Evolutionary conservation across 2,329 filamentous ascomycete species (phyloP).

Genomic region (Xenoacremonium recifei): DNA sequence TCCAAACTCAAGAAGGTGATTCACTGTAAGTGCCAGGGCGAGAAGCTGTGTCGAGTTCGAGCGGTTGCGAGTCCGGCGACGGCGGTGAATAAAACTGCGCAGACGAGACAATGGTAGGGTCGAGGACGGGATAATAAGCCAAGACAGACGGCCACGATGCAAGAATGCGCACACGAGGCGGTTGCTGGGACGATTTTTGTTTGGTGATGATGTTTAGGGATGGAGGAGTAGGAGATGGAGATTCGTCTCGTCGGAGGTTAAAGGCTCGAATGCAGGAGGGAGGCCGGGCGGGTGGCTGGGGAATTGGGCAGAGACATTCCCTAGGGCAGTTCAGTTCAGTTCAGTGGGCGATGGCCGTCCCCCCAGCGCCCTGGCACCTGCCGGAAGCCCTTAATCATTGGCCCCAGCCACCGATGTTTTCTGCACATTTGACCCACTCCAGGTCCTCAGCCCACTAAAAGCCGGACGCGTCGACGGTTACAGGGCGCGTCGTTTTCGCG

Average conservation of each 20-base stretch:
- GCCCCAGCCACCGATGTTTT: constrained; percentile 25
- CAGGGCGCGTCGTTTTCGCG: constrained; percentile 31
- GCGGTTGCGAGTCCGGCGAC: constrained; percentile 4
- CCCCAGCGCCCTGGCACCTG: constrained; percentile 22
- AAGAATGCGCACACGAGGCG: constrained; percentile 1
- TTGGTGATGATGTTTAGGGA: constrained; percentile 22
- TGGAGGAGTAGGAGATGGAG: constrained; percentile 22
- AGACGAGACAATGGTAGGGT: constrained; percentile 1
- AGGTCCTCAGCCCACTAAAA: constrained; percentile 9
- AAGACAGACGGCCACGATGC: constrained; percentile 8
- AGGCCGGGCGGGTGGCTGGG: constrained; percentile 27
- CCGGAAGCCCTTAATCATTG: background rate
- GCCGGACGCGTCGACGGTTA: constrained; percentile 18
- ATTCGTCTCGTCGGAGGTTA: constrained; percentile 22
- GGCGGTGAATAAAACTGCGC: constrained; percentile 2
- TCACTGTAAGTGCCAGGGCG: constrained; percentile 21
- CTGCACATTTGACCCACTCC: constrained; percentile 14
- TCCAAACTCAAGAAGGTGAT: constrained; percentile 14
- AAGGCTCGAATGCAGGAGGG: constrained; percentile 20
- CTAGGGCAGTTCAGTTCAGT: background rate
- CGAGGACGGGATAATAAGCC: background rate
- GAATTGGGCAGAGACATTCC: background rate
- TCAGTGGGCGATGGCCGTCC: constrained; percentile 13
- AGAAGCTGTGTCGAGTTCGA: constrained; percentile 9
- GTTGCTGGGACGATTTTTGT: constrained; percentile 15